Base-by-base conservation (phyloP, 2,329 filamentous ascomycete species). In the Rutstroemia sp. region DNA sequence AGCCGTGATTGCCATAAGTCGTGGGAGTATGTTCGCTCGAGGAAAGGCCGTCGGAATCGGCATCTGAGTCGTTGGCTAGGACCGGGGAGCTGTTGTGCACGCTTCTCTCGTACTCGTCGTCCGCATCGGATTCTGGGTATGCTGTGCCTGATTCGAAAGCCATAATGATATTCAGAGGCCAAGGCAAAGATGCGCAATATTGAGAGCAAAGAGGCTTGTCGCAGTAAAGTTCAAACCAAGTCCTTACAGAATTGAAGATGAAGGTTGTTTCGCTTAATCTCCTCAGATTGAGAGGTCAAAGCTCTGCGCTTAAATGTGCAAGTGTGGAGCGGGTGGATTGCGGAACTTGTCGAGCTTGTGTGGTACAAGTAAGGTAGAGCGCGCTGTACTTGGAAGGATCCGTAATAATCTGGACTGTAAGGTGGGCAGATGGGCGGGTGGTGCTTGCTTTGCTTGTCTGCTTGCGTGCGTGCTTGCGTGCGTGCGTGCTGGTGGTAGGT, bases 21-120 rank as follows among this genome's bases (percentile, higher is more conserved):
- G 88, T 92, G 19, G 88, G 88, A 7, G 88, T 92, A 70, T 91
- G 88, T 67, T 91, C 86, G 57, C 64, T 70, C 59, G 72, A 75
- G 48, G 83, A 89, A 42, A 81, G 81, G 58, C 85, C 80, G 63
- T 89, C 87, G 12, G 85, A 89, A 65, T 87, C 85, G 67, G 85
- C 87, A 58, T 84, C 86, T 65, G 82, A 86, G 69, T 88, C 85
- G 62, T 77, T 79, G 55, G 76, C 77, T 61, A 83, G 78, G 63
- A 82, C 80, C 58, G 85, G 87, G 5, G 85, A 87, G 70, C 80
- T 83, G 67, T 84, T 81, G 67, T 81, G 79, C 63, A 86, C 77
- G 71, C 84, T 85, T 69, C 86, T 79, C 78, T 92, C 87, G 71
- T 90, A 90, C 75, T 92, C 88, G 73, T 92, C 88, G 73, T 90